Evolutionary conservation across 495 filamentous ascomycete genomes (phyloP).

Genomic region (Viridothelium virens): DNA sequence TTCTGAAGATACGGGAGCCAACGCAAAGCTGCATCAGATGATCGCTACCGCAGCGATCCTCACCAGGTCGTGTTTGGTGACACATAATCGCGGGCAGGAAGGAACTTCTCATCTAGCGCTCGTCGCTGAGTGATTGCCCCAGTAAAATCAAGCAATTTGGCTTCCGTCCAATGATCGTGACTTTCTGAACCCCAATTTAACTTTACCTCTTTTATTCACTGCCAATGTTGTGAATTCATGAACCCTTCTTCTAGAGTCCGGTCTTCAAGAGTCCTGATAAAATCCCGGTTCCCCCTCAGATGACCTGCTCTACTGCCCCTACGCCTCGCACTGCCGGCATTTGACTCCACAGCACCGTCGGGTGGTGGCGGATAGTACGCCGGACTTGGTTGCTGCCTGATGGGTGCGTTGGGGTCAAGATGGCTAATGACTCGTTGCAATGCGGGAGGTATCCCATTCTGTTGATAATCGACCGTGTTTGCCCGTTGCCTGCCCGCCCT

Average conservation of each 20-base stretch:
- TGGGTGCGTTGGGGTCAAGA: slow-evolving; percentile 89
- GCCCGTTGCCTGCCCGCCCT: slow-evolving; percentile 81
- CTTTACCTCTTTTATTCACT: slow-evolving; percentile 34
- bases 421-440: slow-evolving; percentile 97
- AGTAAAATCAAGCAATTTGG: not conserved
- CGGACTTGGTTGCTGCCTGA: slow-evolving; percentile 88
- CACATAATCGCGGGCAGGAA: not conserved
- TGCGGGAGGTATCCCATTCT: slow-evolving; percentile 80
- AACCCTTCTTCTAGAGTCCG: slow-evolving; percentile 84
- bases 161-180: not conserved
- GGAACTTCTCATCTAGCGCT: not conserved
- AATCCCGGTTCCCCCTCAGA: slow-evolving; percentile 67
- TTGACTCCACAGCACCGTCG: slow-evolving; percentile 65
- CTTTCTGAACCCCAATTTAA: not conserved
- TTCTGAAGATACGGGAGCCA: not conserved
- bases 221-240: slow-evolving; percentile 57
- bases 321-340: slow-evolving; percentile 56
- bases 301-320: slow-evolving; percentile 64
- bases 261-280: slow-evolving; percentile 90
- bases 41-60: not conserved
- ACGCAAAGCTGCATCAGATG: not conserved
- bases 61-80: not conserved
- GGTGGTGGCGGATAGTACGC: slow-evolving; percentile 97
- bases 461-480: slow-evolving; percentile 89
- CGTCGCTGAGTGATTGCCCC: not conserved